Percentiles rank a stretch among this genome's conserved stretches.
Evolutionary conservation across 2,329 filamentous ascomycete species (phyloP).

Genomic region (Xylaria sp.): DNA sequence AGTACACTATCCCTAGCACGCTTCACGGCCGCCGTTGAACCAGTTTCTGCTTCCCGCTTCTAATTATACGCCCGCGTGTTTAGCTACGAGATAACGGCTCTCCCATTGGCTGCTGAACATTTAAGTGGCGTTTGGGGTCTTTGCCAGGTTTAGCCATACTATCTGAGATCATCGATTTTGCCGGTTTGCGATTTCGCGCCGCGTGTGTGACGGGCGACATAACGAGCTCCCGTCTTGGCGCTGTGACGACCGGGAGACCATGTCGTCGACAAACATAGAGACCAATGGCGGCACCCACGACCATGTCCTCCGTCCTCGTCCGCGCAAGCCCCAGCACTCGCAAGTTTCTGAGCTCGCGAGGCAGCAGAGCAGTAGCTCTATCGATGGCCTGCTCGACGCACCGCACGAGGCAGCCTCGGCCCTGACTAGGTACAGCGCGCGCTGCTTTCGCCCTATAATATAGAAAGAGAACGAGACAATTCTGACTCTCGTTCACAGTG

Average conservation of each 20-base stretch:
- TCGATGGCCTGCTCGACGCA: slow-evolving; percentile 52
- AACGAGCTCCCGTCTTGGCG: slow-evolving; percentile 15
- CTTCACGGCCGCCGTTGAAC: background rate
- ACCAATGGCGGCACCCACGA: slow-evolving; percentile 49
- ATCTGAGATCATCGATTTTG: background rate
- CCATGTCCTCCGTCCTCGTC: slow-evolving; percentile 61
- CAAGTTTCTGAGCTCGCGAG: slow-evolving; percentile 60
- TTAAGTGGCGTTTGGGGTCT: slow-evolving; percentile 12
- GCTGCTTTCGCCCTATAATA: background rate
- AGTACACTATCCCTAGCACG: background rate
- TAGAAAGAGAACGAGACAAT: slow-evolving; percentile 30
- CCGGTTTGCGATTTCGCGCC: slow-evolving; percentile 5
- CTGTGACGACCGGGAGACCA: slow-evolving; percentile 24
- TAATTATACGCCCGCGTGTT: background rate
- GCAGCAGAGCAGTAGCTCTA: slow-evolving; percentile 54
- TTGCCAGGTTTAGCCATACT: slow-evolving; percentile 1
- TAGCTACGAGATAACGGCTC: background rate
- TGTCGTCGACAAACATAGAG: slow-evolving; percentile 46
- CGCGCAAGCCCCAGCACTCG: slow-evolving; percentile 61
- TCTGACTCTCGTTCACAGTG: slow-evolving; percentile 61
- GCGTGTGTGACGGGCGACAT: background rate
- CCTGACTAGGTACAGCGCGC: slow-evolving; percentile 57
- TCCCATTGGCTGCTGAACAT: slow-evolving; percentile 13
- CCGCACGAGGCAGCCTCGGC: slow-evolving; percentile 55
- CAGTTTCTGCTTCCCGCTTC: background rate